Evolutionary conservation across 495 filamentous ascomycete genomes (phyloP), one percentile per base, ranked within the genome.

Genomic region (Thermothielavioides terrestris): DNA sequence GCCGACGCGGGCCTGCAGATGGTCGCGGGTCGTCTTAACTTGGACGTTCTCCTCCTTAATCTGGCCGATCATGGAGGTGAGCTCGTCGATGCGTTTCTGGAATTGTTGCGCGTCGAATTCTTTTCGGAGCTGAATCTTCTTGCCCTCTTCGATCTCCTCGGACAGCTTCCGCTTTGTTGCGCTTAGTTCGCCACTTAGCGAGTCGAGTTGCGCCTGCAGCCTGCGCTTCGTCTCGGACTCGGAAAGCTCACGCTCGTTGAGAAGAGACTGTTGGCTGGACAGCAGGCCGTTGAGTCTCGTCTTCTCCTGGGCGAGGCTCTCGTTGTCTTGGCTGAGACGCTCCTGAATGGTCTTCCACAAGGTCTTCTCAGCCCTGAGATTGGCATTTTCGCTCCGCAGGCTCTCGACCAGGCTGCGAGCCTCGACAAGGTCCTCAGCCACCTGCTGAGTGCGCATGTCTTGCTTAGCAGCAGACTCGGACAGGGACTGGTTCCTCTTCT

Each of bases 321-420:
- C 85, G 45, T 88, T 94, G 53, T 97, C 94, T 40, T 89, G 85
- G 52, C 74, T 83, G 17, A 96, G 73, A 31, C 94, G 79, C 53
- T 85, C 83, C 61, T 97, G 88, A 49, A 96, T 91, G 39, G 78
- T 86, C 68, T 91, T 94, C 85, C 83, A 91, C 20, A 97, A 73
- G 4, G 83, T 82, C 64, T 91, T 94, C 60, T 96, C 91, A 0
- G 90, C 90, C 64, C 91, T 94, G 10, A 95, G 79, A 63, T 95
- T 95, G 17, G 89, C 85, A 51, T 79, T 91, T 55, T 97, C 92
- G 38, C 83, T 88, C 18, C 89, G 86, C 68, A 97, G 77, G 57
- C 87, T 89, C 57, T 98, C 91, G 9, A 82, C 70, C 30, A 91
- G 64, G 49, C 81, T 85, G 56, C 84, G 85, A 1, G 84, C 81